Conservation (phyloP, 1,284 basidiomycete species). For the Trichosporon faecale region DNA sequence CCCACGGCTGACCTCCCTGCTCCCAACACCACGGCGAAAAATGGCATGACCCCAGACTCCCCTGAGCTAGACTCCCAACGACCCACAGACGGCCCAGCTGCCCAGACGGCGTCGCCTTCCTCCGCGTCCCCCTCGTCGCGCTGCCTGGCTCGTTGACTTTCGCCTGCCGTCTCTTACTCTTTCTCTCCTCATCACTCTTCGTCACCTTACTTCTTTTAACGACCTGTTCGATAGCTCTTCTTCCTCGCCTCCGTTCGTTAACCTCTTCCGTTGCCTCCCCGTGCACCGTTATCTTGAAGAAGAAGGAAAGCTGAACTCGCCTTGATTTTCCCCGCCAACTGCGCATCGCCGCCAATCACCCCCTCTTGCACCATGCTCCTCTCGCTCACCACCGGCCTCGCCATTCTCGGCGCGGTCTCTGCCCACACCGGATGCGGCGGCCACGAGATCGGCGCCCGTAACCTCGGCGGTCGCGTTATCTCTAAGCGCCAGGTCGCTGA, state of each 20-base stretch:
- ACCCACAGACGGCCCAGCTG: not conserved
- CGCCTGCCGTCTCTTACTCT: not conserved
- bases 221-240: conserved; percentile 8
- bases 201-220: not conserved
- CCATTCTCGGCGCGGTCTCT: conserved; percentile 12
- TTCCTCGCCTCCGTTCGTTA: not conserved
- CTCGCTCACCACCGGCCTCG: conserved; percentile 3
- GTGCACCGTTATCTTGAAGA: not conserved
- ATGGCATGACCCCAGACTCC: not conserved
- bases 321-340: not conserved
- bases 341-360: not conserved
- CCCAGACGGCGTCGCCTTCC: not conserved
- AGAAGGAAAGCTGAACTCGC: conserved; percentile 5
- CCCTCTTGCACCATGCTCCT: conserved; percentile 6
- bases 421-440: conserved; percentile 20
- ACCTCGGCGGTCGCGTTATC: not conserved
- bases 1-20: too few relatives aligned
- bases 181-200: not conserved
- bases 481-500: conserved; percentile 15
- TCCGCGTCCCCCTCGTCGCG: not conserved
- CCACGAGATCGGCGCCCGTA: conserved; percentile 18
- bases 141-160: not conserved
- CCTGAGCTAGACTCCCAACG: not conserved
- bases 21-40: not conserved
- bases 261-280: not conserved